These are phyloP conservation scores for Secale cereale DNA, from an alignment of 176 grass and related monocot genomes.

Conservation along the genomic window DNA sequence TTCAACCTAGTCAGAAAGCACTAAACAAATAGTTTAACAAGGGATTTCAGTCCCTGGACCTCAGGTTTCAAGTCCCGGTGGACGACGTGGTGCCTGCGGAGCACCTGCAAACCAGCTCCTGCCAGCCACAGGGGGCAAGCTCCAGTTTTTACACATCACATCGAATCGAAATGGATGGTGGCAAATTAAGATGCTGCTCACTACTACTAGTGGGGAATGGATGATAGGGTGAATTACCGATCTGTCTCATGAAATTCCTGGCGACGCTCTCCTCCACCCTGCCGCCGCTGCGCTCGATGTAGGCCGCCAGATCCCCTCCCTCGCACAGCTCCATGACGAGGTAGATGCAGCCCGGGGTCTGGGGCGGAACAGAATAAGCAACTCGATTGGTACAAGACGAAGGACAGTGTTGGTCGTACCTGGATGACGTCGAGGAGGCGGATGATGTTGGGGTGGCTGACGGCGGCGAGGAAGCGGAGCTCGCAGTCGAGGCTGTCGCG, in stretches of 20 bases:
- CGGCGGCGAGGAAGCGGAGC: conserved; percentile 48
- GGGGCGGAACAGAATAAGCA: background rate
- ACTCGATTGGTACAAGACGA: background rate
- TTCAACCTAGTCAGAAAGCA: background rate
- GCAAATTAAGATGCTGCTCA: too few species aligned
- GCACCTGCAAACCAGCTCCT: conserved; percentile 59
- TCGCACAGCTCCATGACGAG: conserved; percentile 54
- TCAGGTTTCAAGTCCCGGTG: conserved; percentile 70
- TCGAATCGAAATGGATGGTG: background rate
- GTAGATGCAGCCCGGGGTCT: conserved; percentile 38
- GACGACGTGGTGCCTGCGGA: conserved; percentile 50
- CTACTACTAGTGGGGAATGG: too few species aligned
- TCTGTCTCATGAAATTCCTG: conserved; percentile 51
- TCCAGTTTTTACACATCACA: conserved; percentile 1
- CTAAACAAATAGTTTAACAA: background rate
- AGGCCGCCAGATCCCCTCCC: conserved; percentile 39
- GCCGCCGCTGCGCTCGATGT: conserved; percentile 33
- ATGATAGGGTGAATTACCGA: conserved; percentile 13
- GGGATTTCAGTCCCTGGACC: conserved; percentile 22
- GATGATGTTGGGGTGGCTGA: conserved; percentile 61
- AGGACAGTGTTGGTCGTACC: too few species aligned
- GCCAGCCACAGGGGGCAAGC: conserved; percentile 38
- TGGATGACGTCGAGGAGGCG: conserved; percentile 53
- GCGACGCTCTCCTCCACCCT: conserved; percentile 32
- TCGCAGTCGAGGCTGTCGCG: conserved; percentile 64